A percentile compares a stretch with the other conserved stretches of the same genome.
Conservation (phyloP, 345 rosid genomes). For the Aquilaria malaccensis region DNA sequence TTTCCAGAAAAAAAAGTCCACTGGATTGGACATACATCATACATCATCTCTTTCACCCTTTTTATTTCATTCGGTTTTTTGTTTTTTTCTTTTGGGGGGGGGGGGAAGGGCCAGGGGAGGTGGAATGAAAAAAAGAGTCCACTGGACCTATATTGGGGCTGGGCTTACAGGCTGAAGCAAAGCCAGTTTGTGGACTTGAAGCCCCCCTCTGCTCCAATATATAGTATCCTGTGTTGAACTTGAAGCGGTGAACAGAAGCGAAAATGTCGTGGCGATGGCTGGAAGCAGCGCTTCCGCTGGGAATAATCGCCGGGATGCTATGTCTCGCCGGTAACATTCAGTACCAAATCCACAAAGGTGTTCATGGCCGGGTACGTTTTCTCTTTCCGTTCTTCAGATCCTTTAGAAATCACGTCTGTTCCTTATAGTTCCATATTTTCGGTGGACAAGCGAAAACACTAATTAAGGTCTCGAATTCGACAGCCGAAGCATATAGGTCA, state of each 20-base stretch:
- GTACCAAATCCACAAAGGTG: slow-evolving; percentile 82
- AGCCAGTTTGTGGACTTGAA: too few relatives aligned
- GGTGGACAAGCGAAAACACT: slow-evolving; percentile 1
- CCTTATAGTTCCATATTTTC: slow-evolving; percentile 1
- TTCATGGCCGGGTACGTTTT: slow-evolving; percentile 66
- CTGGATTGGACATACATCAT: too few relatives aligned
- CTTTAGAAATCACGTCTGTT: background rate
- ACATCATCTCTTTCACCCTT: too few relatives aligned
- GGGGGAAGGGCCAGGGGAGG: too few relatives aligned
- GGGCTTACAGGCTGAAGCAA: too few relatives aligned
- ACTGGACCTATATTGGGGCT: too few relatives aligned
- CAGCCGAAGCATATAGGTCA: slow-evolving; percentile 93
- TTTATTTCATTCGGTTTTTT: too few relatives aligned
- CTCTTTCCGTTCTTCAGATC: background rate
- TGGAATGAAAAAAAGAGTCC: too few relatives aligned
- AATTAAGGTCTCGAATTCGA: slow-evolving; percentile 2
- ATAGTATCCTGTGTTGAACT: too few relatives aligned
- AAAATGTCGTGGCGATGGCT: slow-evolving; percentile 61
- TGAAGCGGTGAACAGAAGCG: slow-evolving; percentile 5
- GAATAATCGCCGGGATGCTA: slow-evolving; percentile 94
- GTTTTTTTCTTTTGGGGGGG: too few relatives aligned
- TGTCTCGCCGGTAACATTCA: slow-evolving; percentile 81
- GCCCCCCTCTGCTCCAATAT: too few relatives aligned
- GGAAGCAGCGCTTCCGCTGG: slow-evolving; percentile 83
- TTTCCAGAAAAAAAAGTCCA: too few relatives aligned